phyloP scores from a whole-genome alignment of 306 rosid species.

The Cucumis melo region DNA sequence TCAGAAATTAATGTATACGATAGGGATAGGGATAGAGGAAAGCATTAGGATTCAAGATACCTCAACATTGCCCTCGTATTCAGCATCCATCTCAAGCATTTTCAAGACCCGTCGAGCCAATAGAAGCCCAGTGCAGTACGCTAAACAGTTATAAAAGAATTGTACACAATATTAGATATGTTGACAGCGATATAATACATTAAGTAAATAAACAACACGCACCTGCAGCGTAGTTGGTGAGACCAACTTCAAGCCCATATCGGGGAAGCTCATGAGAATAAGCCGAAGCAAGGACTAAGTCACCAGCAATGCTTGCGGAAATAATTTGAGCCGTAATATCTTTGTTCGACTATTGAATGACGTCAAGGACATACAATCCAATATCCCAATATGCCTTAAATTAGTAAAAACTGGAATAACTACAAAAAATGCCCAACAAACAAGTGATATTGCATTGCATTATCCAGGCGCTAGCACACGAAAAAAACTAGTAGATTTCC shows the following conservation, averaged over 20 bases:
- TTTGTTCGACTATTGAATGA: constrained; percentile 49
- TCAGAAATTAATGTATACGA: too few relatives aligned
- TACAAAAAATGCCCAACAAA: neutral
- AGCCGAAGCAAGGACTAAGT: constrained; percentile 66
- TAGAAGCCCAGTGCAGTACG: constrained; percentile 88
- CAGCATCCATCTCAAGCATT: constrained; percentile 60
- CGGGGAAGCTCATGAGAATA: constrained; percentile 63
- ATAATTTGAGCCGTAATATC: constrained; percentile 54
- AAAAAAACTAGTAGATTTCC: neutral
- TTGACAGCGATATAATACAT: too few relatives aligned
- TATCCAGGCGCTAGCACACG: neutral
- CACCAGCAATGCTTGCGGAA: constrained; percentile 85
- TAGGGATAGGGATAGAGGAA: too few relatives aligned
- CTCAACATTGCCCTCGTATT: constrained; percentile 89
- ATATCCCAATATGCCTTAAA: neutral
- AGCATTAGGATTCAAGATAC: constrained; percentile 8
- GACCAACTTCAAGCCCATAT: constrained; percentile 75
- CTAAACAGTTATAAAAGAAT: constrained; percentile 14
- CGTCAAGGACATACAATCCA: neutral
- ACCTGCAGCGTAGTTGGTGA: constrained; percentile 95
- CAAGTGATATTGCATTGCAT: neutral
- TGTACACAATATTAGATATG: neutral
- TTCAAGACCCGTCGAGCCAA: constrained; percentile 75
- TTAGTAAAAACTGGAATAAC: neutral
- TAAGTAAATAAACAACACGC: neutral